Base-by-base conservation (phyloP, 1,284 basidiomycete species). In the Exobasidium cylindrosporum region DNA sequence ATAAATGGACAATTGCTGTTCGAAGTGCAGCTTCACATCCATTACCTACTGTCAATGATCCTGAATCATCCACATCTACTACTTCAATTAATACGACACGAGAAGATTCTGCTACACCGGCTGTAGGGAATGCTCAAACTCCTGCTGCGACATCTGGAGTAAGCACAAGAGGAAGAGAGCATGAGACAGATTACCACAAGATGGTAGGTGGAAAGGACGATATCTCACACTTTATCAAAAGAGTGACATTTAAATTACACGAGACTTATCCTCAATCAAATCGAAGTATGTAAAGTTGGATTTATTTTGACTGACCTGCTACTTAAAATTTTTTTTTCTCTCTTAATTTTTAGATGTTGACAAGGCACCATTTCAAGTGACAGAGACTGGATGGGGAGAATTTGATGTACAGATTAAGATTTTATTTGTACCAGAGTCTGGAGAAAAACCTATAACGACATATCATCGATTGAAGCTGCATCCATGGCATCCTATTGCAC, bases 321-420 rank as follows among this genome's bases (percentile, higher is more conserved):
- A 23, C 7, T 50, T 21, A 7, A 7, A 50, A 50, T 50, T 24
- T 7, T 21, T 50, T 7, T 31, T 23, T 24, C 14, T 14, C 55
- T 26, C 11, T 14, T 11, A n/a, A 14, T 40, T 23, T 28, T 21
- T 30, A 35, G 92, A 89, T 71, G 81, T 96, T 53, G 96, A 99
- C 77, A 92, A 89, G 76, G 87, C 91, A 6, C 96, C 96, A 0
- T 99, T 93, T 77, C 89, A 92, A 71, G 88, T 98, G 7, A 89
- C 92, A 5, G 96, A 98, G 80, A 97, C 95, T 7, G 96, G 95
- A 52, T 99, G 96, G 96, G 96, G 96, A 76, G 96, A 99, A 83
- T 99, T 99, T 81, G 92, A 97, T 74, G 89, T 98, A 65, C 87
- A 89, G 74, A 95, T 99, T 73, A 88, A 91, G 66, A 88, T 99